These are phyloP conservation scores for Agroathelia rolfsii DNA, from an alignment of 1,284 basidiomycete species.

Conservation along the genomic window DNA sequence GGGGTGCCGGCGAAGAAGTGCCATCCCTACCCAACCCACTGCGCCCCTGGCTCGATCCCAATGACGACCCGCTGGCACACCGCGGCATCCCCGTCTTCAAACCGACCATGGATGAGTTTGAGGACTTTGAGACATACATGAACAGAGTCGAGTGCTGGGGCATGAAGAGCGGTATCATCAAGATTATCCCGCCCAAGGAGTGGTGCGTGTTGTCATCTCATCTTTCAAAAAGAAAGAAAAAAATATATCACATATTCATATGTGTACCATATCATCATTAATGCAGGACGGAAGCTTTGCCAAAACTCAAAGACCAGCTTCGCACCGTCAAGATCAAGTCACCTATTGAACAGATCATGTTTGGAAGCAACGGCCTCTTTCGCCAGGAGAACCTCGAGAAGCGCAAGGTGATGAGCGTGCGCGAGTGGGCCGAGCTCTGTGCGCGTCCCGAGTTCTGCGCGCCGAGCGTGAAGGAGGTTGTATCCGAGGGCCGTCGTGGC, in stretches of 20 bases:
- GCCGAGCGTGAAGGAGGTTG: constrained; percentile 60
- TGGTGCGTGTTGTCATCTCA: constrained; percentile 48
- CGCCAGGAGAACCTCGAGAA: constrained; percentile 90
- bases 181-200: constrained; percentile 87
- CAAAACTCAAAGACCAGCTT: constrained; percentile 59
- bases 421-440: constrained; percentile 84
- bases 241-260: constrained; percentile 3
- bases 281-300: constrained; percentile 68
- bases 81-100: constrained; percentile 92
- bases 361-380: constrained; percentile 78
- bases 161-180: constrained; percentile 80
- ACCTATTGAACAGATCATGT: constrained; percentile 89
- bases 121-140: constrained; percentile 85
- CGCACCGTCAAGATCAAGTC: constrained; percentile 68
- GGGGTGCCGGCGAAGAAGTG: constrained; percentile 42
- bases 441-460: constrained; percentile 56
- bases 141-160: constrained; percentile 83
- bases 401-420: constrained; percentile 69
- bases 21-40: constrained; percentile 47
- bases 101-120: constrained; percentile 81
- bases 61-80: constrained; percentile 75
- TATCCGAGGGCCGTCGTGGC: constrained; percentile 39
- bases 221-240: constrained; percentile 4
- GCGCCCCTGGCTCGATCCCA: constrained; percentile 60
- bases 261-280: constrained; percentile 1